phyloP scores from a whole-genome alignment of 108 stramenopile genomes.

The Nannochloropsis gaditana region DNA sequence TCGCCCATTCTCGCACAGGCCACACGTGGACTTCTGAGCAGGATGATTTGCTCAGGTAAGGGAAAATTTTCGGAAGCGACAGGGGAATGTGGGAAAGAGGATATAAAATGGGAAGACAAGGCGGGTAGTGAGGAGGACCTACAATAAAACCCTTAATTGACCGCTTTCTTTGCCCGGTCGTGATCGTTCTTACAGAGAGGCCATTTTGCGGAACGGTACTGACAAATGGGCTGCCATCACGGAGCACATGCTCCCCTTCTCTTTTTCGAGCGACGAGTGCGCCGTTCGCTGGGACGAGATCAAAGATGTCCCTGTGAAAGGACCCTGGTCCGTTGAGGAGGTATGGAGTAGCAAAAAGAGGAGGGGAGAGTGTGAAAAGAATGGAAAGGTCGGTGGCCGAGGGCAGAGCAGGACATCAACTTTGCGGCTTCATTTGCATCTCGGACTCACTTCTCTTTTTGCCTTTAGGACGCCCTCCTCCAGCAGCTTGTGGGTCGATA shows the following conservation, averaged over 20 bases:
- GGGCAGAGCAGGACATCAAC: background rate
- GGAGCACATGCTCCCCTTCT: background rate
- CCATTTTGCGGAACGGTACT: background rate
- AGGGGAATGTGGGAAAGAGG: background rate
- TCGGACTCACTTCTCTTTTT: background rate
- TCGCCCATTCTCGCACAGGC: background rate
- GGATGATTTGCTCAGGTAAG: background rate
- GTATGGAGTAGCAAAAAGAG: background rate
- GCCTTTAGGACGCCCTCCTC: background rate
- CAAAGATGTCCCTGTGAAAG: constrained; percentile 39
- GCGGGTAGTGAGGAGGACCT: background rate
- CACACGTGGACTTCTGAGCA: background rate
- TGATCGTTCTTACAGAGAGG: background rate
- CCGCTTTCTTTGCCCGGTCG: background rate
- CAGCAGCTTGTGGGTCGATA: background rate
- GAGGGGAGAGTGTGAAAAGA: background rate
- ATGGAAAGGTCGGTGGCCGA: background rate
- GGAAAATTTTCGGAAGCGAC: background rate
- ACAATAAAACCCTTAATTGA: background rate
- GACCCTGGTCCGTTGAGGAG: constrained; percentile 45
- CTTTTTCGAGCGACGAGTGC: background rate
- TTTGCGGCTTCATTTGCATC: background rate
- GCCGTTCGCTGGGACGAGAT: constrained; percentile 24
- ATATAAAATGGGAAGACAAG: background rate
- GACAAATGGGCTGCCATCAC: background rate